A percentile compares a stretch with the other conserved stretches of the same genome.
phyloP scores from a whole-genome alignment of 768 basidiomycete genomes.

The Phaffia australis region DNA sequence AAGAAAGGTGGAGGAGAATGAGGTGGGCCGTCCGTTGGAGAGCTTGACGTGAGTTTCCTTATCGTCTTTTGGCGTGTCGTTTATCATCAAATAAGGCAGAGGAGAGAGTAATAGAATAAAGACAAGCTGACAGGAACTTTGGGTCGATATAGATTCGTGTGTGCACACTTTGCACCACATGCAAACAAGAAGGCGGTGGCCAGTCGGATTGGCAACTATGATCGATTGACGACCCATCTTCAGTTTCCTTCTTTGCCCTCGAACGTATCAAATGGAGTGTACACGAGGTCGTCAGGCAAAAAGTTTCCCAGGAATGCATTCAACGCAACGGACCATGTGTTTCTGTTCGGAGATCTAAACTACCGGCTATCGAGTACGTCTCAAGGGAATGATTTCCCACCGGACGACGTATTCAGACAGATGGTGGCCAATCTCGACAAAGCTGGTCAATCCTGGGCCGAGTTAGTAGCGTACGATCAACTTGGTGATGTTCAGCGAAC shows the following conservation, averaged over 20 bases:
- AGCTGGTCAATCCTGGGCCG: background rate
- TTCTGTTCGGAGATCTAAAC: slow-evolving; percentile 89
- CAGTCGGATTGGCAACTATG: slow-evolving; percentile 63
- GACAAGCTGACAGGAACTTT: background rate
- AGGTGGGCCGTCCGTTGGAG: slow-evolving; percentile 53
- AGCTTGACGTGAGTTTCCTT: slow-evolving; percentile 61
- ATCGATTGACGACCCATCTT: slow-evolving; percentile 66
- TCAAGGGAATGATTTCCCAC: slow-evolving; percentile 43
- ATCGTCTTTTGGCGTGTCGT: background rate
- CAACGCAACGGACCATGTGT: slow-evolving; percentile 77
- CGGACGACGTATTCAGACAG: slow-evolving; percentile 38
- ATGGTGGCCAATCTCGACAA: slow-evolving; percentile 46
- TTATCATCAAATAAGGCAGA: background rate
- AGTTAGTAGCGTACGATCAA: slow-evolving; percentile 2
- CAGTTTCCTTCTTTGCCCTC: slow-evolving; percentile 54
- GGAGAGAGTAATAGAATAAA: too few species aligned
- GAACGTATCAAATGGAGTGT: slow-evolving; percentile 45
- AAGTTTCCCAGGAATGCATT: slow-evolving; percentile 38
- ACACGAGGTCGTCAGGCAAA: too few species aligned
- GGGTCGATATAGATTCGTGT: slow-evolving; percentile 60
- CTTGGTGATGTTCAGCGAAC: slow-evolving; percentile 44
- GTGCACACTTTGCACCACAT: slow-evolving; percentile 82
- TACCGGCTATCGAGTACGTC: slow-evolving; percentile 63
- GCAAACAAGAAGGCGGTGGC: slow-evolving; percentile 54
- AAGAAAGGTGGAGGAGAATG: slow-evolving; percentile 43